Conservation (phyloP, 768 basidiomycete genomes). For the Lactarius sanguifluus region DNA sequence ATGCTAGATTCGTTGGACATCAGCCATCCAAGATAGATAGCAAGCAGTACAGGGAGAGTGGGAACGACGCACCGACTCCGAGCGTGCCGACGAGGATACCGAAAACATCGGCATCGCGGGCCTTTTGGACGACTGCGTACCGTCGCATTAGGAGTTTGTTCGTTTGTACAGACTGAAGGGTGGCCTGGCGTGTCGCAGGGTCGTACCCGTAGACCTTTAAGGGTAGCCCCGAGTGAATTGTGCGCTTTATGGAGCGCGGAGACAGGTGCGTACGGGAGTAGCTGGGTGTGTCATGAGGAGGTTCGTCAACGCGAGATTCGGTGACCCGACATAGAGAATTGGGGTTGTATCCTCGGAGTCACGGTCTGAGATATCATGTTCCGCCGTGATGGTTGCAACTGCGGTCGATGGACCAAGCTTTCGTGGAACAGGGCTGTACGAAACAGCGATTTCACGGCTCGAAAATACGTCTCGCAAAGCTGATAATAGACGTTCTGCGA, state of each 20-base stretch:
- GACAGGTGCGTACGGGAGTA: slow-evolving; percentile 46
- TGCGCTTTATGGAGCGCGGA: neutral
- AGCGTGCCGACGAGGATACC: slow-evolving; percentile 95
- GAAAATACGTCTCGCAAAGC: slow-evolving; percentile 33
- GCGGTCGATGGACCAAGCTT: slow-evolving; percentile 24
- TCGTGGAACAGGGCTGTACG: slow-evolving; percentile 41
- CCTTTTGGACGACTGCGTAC: slow-evolving; percentile 82
- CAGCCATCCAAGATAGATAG: neutral
- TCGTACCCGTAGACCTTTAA: slow-evolving; percentile 75
- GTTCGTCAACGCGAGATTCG: slow-evolving; percentile 80
- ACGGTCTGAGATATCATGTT: neutral
- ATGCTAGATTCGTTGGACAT: slow-evolving; percentile 46
- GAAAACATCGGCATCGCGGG: slow-evolving; percentile 89
- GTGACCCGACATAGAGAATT: slow-evolving; percentile 66
- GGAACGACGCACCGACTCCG: slow-evolving; percentile 68
- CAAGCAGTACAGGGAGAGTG: neutral
- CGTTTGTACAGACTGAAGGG: slow-evolving; percentile 63
- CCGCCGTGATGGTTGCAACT: neutral
- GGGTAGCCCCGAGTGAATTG: neutral
- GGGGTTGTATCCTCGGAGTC: neutral
- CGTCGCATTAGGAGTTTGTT: slow-evolving; percentile 88
- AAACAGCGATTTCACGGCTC: slow-evolving; percentile 12
- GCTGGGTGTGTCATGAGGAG: slow-evolving; percentile 78
- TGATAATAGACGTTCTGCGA: slow-evolving; percentile 38
- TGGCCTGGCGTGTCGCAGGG: slow-evolving; percentile 48